These are phyloP conservation scores for Exophiala bonariae DNA, from an alignment of 2,329 filamentous ascomycete species.

Conservation along the genomic window DNA sequence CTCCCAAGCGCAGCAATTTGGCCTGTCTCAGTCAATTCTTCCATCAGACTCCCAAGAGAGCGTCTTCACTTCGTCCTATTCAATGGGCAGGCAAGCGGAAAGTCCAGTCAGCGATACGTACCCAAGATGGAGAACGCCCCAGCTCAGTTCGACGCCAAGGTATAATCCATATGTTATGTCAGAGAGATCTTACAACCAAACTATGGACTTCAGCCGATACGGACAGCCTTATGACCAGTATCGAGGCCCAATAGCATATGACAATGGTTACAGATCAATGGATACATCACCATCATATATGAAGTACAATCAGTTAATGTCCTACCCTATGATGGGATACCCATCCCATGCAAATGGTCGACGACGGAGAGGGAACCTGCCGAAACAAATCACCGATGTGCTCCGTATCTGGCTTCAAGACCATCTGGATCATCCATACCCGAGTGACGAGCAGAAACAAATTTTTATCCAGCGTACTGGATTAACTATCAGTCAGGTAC, in stretches of 20 bases:
- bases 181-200: constrained; percentile 14
- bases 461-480: constrained; percentile 74
- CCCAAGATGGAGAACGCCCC: constrained; percentile 13
- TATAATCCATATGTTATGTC: constrained; percentile 17
- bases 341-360: constrained; percentile 34
- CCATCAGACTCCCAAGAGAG: constrained; percentile 17
- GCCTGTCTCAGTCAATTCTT: constrained; percentile 14
- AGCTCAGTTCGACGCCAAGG: constrained; percentile 11
- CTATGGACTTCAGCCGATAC: constrained; percentile 12
- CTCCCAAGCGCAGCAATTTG: constrained; percentile 8
- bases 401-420: constrained; percentile 75
- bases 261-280: constrained; percentile 14
- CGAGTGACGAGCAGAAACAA: constrained; percentile 84
- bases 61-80: constrained; percentile 16
- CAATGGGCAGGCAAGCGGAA: constrained; percentile 10
- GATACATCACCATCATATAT: constrained; percentile 17
- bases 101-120: constrained; percentile 11
- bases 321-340: constrained; percentile 20
- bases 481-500: constrained; percentile 68
- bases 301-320: constrained; percentile 18
- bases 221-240: constrained; percentile 16
- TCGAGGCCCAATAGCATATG: constrained; percentile 16
- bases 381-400: constrained; percentile 82
- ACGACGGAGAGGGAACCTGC: constrained; percentile 75
- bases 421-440: constrained; percentile 78